phyloP scores from a whole-genome alignment of 306 rosid species.

The Rubus idaeus region DNA sequence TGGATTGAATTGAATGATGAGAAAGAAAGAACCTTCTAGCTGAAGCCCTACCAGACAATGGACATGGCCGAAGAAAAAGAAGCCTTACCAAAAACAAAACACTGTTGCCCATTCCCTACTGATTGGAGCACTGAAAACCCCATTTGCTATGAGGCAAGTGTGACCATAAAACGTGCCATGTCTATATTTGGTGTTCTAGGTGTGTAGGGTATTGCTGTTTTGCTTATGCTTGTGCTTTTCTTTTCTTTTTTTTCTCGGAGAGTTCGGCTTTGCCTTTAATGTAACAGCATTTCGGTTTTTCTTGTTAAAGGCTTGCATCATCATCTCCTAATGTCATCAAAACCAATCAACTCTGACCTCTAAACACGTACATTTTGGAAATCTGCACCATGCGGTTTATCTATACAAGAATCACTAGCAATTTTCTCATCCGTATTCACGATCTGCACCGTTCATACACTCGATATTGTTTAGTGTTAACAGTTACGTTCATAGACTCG shows the following conservation, averaged over 20 bases:
- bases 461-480: too few species aligned
- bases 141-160: neutral
- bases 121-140: neutral
- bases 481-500: too few species aligned
- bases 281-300: neutral
- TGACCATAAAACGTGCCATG: constrained; percentile 12
- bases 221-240: neutral
- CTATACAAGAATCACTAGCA: neutral
- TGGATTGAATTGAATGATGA: neutral
- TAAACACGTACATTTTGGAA: neutral
- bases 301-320: too few species aligned
- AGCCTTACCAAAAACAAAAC: neutral
- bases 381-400: neutral
- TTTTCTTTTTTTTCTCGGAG: neutral
- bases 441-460: too few species aligned
- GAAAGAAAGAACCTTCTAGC: neutral
- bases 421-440: neutral
- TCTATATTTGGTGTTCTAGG: neutral
- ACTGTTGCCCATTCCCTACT: constrained; percentile 1
- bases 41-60: neutral
- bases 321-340: neutral
- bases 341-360: neutral
- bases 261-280: neutral
- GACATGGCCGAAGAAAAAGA: neutral
- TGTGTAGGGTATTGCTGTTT: constrained; percentile 3